Evolutionary conservation across 805 yeast genomes (phyloP).

Genomic region (Cyberlindnera japonica): DNA sequence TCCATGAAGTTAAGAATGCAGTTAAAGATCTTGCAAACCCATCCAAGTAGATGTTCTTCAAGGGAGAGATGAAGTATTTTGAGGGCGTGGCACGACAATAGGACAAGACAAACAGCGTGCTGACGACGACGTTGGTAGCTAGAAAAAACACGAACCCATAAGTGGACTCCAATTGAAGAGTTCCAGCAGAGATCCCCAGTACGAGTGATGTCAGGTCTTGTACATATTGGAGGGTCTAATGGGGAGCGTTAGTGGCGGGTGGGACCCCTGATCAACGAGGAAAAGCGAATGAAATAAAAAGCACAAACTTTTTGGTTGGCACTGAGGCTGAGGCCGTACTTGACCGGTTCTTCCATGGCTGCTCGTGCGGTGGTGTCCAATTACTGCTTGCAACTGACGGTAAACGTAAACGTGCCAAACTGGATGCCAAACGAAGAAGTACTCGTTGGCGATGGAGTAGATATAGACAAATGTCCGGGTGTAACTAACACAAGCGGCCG

Average conservation of each 20-base stretch:
- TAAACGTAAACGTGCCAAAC: too few species aligned
- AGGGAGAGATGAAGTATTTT: constrained; percentile 16
- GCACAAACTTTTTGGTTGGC: constrained; percentile 15
- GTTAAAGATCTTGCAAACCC: constrained; percentile 18
- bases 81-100: constrained; percentile 8
- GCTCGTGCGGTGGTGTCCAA: too few species aligned
- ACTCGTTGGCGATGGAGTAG: too few species aligned
- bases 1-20: constrained; percentile 29
- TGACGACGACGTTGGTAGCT: constrained; percentile 5
- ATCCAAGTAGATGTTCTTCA: constrained; percentile 14
- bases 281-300: not conserved
- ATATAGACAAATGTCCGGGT: too few species aligned
- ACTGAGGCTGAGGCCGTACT: constrained; percentile 19
- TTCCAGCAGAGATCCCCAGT: constrained; percentile 24
- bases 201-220: constrained; percentile 25
- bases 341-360: constrained; percentile 24
- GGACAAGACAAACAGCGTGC: constrained; percentile 10
- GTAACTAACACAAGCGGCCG: too few species aligned
- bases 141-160: constrained; percentile 23
- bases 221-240: constrained; percentile 21
- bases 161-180: constrained; percentile 23
- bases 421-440: too few species aligned
- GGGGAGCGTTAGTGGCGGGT: constrained; percentile 1
- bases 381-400: too few species aligned
- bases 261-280: too few species aligned